phyloP scores from a whole-genome alignment of 2,329 filamentous ascomycete species.

The Cryphonectria carpinicola region DNA sequence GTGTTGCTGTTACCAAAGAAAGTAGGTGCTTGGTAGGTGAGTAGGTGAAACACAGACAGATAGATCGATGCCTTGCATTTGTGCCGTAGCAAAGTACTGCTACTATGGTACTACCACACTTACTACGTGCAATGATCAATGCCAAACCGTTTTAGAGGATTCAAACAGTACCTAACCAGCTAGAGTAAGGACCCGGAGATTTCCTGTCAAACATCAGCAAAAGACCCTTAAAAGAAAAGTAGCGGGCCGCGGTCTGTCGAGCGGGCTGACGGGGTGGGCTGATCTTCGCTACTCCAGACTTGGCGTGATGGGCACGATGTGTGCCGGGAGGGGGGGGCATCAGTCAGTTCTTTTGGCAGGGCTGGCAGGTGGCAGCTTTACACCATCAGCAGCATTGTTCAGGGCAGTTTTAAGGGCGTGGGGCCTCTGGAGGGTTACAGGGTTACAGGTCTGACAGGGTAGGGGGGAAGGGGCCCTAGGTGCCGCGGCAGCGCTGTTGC shows the following conservation, averaged over 20 bases:
- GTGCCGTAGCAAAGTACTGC: too few species aligned
- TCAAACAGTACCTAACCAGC: neutral
- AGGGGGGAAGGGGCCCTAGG: neutral
- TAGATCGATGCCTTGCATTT: too few species aligned
- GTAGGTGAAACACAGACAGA: too few species aligned
- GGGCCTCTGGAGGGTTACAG: neutral
- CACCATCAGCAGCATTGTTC: too few species aligned
- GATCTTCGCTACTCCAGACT: constrained; percentile 6
- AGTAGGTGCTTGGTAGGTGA: too few species aligned
- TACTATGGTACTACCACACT: too few species aligned
- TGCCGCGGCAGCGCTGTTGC: neutral
- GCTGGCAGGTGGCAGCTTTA: neutral
- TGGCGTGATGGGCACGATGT: neutral
- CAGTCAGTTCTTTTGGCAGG: neutral
- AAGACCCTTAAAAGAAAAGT: neutral
- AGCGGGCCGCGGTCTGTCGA: neutral
- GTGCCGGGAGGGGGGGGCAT: neutral
- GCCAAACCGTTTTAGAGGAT: neutral
- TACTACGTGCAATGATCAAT: too few species aligned
- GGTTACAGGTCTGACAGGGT: neutral
- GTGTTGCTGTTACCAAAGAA: too few species aligned
- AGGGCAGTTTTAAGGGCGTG: neutral
- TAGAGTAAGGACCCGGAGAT: constrained; percentile 1
- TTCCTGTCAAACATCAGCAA: constrained; percentile 2
- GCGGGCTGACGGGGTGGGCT: constrained; percentile 10